Conservation (phyloP, 257 asterid species). For the Nicotiana otophora region DNA sequence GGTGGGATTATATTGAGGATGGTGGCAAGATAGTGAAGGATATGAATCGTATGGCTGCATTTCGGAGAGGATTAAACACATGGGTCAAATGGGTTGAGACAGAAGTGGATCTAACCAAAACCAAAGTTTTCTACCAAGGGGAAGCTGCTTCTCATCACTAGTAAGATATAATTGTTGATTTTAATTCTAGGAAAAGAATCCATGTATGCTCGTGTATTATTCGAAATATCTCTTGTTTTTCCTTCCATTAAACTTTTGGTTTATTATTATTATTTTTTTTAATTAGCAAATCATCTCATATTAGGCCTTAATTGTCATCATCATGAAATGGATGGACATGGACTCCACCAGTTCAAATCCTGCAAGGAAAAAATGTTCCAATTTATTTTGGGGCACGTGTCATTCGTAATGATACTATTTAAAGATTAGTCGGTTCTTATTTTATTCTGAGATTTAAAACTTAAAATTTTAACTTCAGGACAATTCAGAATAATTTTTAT, state of each 20-base stretch:
- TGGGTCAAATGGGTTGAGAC: slow-evolving; percentile 31
- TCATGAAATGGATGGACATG: not conserved
- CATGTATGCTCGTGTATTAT: not conserved
- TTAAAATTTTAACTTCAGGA: too few species aligned
- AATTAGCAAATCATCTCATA: not conserved
- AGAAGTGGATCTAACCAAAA: slow-evolving; percentile 21
- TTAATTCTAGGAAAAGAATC: not conserved
- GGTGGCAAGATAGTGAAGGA: slow-evolving; percentile 13
- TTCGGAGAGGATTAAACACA: slow-evolving; percentile 22
- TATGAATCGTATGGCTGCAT: slow-evolving; percentile 26
- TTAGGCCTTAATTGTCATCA: not conserved
- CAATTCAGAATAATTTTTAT: too few species aligned
- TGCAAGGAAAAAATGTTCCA: too few species aligned
- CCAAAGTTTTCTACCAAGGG: slow-evolving; percentile 32
- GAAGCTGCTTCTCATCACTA: slow-evolving; percentile 30
- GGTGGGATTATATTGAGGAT: slow-evolving; percentile 29
- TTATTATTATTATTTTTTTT: not conserved
- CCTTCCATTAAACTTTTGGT: not conserved
- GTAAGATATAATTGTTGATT: slow-evolving; percentile 11
- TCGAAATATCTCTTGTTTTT: not conserved
- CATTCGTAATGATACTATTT: too few species aligned
- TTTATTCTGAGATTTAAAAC: too few species aligned
- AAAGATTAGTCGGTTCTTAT: too few species aligned
- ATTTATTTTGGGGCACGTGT: too few species aligned
- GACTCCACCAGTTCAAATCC: not conserved